phyloP scores from a whole-genome alignment of 164 flowering plant genomes.

The Annona cherimola region DNA sequence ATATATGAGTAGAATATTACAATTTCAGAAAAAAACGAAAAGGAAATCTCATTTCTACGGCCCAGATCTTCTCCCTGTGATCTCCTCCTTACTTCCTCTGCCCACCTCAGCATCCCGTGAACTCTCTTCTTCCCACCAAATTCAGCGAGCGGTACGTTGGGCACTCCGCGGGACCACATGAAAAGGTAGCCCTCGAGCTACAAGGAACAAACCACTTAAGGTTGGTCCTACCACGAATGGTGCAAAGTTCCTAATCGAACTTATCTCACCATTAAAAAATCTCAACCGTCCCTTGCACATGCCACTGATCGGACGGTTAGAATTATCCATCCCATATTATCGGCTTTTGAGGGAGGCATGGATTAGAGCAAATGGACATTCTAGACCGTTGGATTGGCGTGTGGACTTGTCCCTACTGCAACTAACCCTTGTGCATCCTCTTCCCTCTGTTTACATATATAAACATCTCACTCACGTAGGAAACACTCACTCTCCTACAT shows the following conservation, averaged over 20 bases:
- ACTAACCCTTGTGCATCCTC: not conserved
- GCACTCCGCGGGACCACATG: not conserved
- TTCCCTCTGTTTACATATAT: not conserved
- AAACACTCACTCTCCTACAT: not conserved
- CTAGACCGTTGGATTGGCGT: not conserved
- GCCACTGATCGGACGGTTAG: not conserved
- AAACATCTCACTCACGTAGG: not conserved
- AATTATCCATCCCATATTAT: not conserved
- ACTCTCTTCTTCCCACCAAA: constrained; percentile 17
- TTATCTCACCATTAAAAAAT: not conserved
- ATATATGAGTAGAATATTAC: not conserved
- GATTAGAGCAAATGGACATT: not conserved
- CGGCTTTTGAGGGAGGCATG: not conserved
- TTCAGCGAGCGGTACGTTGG: not conserved
- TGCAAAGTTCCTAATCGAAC: not conserved
- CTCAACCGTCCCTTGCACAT: not conserved
- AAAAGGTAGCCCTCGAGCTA: not conserved
- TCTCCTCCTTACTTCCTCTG: constrained; percentile 19
- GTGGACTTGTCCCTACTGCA: not conserved
- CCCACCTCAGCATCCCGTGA: constrained; percentile 59
- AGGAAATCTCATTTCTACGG: constrained; percentile 33
- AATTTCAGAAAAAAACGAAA: constrained; percentile 6
- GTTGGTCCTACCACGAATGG: not conserved
- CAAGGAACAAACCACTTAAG: not conserved
- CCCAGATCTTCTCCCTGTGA: constrained; percentile 36